Conservation (phyloP, 73 alveolate genomes). For the Paramecium tetraurelia region DNA sequence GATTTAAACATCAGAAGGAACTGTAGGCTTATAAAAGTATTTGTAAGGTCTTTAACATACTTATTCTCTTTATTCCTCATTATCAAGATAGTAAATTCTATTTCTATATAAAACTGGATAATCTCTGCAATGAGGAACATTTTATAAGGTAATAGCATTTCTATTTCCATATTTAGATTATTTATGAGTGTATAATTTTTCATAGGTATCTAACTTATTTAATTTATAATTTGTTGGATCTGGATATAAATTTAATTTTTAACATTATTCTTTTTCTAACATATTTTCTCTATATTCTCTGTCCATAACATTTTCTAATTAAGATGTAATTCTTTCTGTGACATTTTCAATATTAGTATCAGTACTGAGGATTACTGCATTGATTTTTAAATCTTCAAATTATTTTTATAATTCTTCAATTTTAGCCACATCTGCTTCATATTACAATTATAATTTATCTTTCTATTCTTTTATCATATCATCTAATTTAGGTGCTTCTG, state of each 20-base stretch:
- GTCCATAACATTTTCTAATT: constrained; percentile 22
- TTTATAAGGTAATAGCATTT: constrained; percentile 78
- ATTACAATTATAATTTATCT: constrained; percentile 64
- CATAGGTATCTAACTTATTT: constrained; percentile 61
- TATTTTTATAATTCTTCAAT: constrained; percentile 65
- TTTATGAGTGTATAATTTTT: constrained; percentile 68
- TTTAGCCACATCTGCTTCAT: constrained; percentile 62
- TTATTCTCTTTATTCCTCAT: constrained; percentile 80
- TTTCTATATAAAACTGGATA: constrained; percentile 89
- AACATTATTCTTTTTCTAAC: neutral
- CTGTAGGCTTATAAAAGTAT: constrained; percentile 68
- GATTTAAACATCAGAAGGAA: constrained; percentile 69
- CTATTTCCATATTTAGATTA: constrained; percentile 80
- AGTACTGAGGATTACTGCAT: neutral
- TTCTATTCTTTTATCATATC: constrained; percentile 67
- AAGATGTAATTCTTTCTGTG: neutral
- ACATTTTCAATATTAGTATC: constrained; percentile 39
- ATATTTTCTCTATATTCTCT: constrained; percentile 8
- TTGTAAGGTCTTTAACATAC: constrained; percentile 82
- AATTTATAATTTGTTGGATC: constrained; percentile 14
- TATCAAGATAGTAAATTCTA: constrained; percentile 84
- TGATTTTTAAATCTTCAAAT: constrained; percentile 54
- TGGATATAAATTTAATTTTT: constrained; percentile 16
- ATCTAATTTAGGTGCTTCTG: constrained; percentile 76
- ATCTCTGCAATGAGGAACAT: constrained; percentile 80